These are phyloP conservation scores for Cercophora scortea DNA, from an alignment of 495 filamentous ascomycete genomes.

Conservation along the genomic window DNA sequence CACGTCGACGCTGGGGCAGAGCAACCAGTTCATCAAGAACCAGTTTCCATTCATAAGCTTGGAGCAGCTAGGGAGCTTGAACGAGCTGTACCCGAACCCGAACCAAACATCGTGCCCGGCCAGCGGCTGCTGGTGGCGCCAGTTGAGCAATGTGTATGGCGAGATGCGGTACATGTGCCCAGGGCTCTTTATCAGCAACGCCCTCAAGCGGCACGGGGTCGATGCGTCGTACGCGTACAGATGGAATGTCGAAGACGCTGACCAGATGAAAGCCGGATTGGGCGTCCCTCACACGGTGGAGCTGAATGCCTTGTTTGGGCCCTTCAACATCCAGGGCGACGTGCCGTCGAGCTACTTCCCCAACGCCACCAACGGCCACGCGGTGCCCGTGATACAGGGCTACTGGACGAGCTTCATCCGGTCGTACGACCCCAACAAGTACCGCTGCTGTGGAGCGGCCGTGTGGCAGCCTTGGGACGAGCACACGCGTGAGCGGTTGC, in stretches of 20 bases:
- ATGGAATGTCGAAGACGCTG: slow-evolving; percentile 54
- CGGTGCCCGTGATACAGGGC: slow-evolving; percentile 51
- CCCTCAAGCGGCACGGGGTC: slow-evolving; percentile 28
- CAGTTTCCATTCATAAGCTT: slow-evolving; percentile 55
- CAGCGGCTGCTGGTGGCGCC: slow-evolving; percentile 47
- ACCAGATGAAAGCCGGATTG: slow-evolving; percentile 37
- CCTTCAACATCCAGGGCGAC: slow-evolving; percentile 14
- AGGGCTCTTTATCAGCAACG: slow-evolving; percentile 45
- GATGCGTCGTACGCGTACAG: slow-evolving; percentile 53
- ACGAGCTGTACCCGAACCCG: slow-evolving; percentile 50
- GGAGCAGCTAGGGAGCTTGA: slow-evolving; percentile 47
- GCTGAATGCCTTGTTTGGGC: slow-evolving; percentile 52
- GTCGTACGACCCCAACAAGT: slow-evolving; percentile 55
- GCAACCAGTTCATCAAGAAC: slow-evolving; percentile 50
- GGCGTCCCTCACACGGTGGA: slow-evolving; percentile 60
- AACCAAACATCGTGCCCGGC: slow-evolving; percentile 28
- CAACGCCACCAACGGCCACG: slow-evolving; percentile 37
- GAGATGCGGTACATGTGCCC: slow-evolving; percentile 72
- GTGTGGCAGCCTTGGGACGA: slow-evolving; percentile 22
- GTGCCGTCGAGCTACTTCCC: slow-evolving; percentile 47
- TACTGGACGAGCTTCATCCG: slow-evolving; percentile 67
- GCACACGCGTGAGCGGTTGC: slow-evolving; percentile 35
- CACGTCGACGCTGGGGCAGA: slow-evolving; percentile 35
- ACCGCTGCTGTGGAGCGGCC: slow-evolving; percentile 19
- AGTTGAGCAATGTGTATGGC: slow-evolving; percentile 57